Base-by-base conservation (phyloP, 495 filamentous ascomycete genomes). In the Xeromyces bisporus region DNA sequence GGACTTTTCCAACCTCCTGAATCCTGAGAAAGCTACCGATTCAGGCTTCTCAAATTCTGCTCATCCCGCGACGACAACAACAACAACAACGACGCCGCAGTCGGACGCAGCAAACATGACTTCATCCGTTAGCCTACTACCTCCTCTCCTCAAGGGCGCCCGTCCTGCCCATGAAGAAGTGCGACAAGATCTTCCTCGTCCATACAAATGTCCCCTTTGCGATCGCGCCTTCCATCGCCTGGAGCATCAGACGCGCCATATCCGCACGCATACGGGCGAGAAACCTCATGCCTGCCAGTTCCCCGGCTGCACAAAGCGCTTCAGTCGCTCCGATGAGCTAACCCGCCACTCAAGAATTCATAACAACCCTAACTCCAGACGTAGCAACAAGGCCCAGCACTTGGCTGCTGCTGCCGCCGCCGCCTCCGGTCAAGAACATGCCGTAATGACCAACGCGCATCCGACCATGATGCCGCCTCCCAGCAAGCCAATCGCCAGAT, bases 201-300 rank as follows among this genome's bases (percentile, higher is more conserved):
- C 89, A 0, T 97, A 97, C 69, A 94, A 96, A 58, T 97, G 89
- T 50, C 87, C 89, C 25, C 66, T 97, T 29, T 97, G 89, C 67
- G 91, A 96, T 46, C 93, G 94, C 66, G 89, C 89, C 18, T 97
- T 97, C 64, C 89, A 97, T 67, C 81, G 89, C 37, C 67, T 97
- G 29, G 89, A 97, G 60, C 89, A 97, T 51, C 89, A 97, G 62
- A 97, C 89, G 16, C 71, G 89, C 39, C 89, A 97, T 52, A 96
- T 97, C 47, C 73, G 89, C 41, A 96, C 91, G 6, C 89, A 97
- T 52, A 97, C 89, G 1, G 91, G 89, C 36, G 89, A 97, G 62
- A 97, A 96, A 64, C 89, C 89, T 11, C 89, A 97, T 46, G 85
- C 77, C 24, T 97, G 89, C 69, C 72, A 78, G 43, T 93, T 81